Base-by-base conservation (phyloP, 805 yeast species). In the Spencermartinsiella europaea region DNA sequence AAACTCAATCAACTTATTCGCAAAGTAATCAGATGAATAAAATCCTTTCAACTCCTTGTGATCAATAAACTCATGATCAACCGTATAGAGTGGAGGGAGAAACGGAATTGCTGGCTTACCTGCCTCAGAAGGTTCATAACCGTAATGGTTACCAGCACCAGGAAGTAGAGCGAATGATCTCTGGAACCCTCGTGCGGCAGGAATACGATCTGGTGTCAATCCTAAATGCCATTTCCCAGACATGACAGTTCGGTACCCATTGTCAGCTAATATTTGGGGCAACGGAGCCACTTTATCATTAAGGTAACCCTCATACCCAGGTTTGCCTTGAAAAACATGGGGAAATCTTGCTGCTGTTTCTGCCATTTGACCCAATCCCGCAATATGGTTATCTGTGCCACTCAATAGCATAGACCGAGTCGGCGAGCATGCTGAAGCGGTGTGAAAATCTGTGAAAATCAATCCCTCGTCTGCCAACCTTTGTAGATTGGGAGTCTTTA, bases 191-290 rank as follows among this genome's bases (percentile, higher is more conserved):
- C 79, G 59, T 15, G 66, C 61, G 2, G 62, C 51, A 2, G 80
- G 80, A 73, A 77, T 72, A 41, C 72, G 68, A 8, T 73, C 73
- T 12, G 66, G 63, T 1, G 64, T 54, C 14, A 73, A 59, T 3
- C 83, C 83, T 37, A 79, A 58, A 58, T 79, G 83, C 83, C 83
- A 79, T 54, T 79, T 79, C 8, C 83, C 84, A 5, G 80, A 68
- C 17, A 75, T 59, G 40, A 74, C 70, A 1, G 78, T 78, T 46
- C 68, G 71, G 55, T 77, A 78, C 4, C 75, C 79, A 5, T 58
- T 59, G 16, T 75, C 76, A 17, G 71, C 57, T 46, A 78, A 60
- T 22, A 76, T 66, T 46, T 77, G 78, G 1, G 82, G 73, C 35
- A 78, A 59, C 0, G 79, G 72, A 17, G 79, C 81, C 2, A 77